These are phyloP conservation scores for Stachybotrys elegans DNA, from an alignment of 2,329 filamentous ascomycete species.

Conservation along the genomic window DNA sequence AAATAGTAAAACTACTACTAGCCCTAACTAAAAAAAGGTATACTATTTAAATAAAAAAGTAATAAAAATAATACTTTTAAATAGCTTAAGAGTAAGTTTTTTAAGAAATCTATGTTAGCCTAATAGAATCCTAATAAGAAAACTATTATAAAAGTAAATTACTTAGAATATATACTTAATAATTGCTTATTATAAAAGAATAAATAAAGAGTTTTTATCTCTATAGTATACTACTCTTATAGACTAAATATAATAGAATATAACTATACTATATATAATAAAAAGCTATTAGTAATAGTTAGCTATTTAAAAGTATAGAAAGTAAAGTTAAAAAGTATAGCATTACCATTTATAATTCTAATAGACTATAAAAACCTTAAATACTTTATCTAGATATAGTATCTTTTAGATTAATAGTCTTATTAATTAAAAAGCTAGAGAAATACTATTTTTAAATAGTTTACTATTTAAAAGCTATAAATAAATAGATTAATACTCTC, in stretches of 20 bases:
- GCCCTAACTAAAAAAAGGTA: background rate
- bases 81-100: background rate
- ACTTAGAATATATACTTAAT: background rate
- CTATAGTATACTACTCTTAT: background rate
- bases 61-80: background rate
- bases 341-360: background rate
- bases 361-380: background rate
- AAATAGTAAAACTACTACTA: background rate
- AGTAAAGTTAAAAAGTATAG: background rate
- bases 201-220: background rate
- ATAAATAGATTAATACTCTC: background rate
- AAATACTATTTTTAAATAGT: background rate
- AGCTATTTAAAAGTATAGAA: background rate
- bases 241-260: background rate
- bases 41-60: conserved; percentile 1
- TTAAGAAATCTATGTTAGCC: background rate
- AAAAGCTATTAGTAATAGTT: background rate
- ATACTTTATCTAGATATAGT: conserved; percentile 1
- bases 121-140: background rate
- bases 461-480: background rate
- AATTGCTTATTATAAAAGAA: background rate
- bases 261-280: background rate
- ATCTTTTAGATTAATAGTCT: conserved; percentile 6
- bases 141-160: background rate
- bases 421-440: background rate